Evolutionary conservation across 83 land plant species (phyloP).

Genomic region (Isoetes engelmannii): DNA sequence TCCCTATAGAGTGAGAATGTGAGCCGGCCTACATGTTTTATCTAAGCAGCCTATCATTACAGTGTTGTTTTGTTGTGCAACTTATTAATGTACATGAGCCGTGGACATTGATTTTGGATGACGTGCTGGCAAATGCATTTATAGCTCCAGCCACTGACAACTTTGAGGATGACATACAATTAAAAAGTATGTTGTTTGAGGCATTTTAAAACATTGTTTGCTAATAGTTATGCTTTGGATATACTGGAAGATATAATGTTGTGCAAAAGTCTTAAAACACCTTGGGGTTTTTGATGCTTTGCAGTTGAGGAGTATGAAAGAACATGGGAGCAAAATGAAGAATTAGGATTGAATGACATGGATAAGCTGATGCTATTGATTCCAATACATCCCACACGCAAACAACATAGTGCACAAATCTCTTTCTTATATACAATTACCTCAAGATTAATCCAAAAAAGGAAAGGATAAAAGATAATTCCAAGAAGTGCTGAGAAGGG

Average conservation of each 20-base stretch:
- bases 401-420: too few species aligned
- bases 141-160: constrained; percentile 70
- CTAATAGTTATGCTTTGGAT: neutral
- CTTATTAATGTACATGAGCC: constrained; percentile 56
- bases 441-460: too few species aligned
- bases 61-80: constrained; percentile 30
- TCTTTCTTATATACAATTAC: too few species aligned
- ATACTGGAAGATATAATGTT: neutral
- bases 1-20: too few species aligned
- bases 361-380: constrained; percentile 62
- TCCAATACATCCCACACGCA: too few species aligned
- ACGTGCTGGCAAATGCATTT: constrained; percentile 87
- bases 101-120: constrained; percentile 92
- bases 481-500: too few species aligned
- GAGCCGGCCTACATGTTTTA: too few species aligned
- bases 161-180: constrained; percentile 66
- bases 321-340: constrained; percentile 94
- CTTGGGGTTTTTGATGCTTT: neutral
- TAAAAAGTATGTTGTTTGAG: constrained; percentile 37
- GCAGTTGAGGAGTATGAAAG: constrained; percentile 89
- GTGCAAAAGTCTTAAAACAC: neutral
- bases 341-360: constrained; percentile 89
- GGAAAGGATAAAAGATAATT: too few species aligned
- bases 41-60: too few species aligned
- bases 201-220: neutral